phyloP scores from a whole-genome alignment of 768 basidiomycete species.

The Dendrothele bispora region DNA sequence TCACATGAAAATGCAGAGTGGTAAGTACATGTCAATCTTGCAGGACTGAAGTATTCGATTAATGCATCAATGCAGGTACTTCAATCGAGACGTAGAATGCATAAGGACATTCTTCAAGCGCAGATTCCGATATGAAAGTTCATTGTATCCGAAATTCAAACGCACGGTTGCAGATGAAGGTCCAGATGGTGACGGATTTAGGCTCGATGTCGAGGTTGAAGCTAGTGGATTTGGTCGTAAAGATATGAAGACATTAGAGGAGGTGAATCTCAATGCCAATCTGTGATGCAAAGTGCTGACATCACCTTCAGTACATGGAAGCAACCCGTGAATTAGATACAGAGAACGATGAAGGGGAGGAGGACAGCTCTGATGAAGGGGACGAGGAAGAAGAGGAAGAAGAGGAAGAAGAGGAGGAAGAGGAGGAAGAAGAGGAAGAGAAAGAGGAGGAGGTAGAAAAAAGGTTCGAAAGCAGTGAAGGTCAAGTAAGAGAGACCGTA shows the following conservation, averaged over 20 bases:
- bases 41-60: slow-evolving; percentile 11
- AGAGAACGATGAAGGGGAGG: slow-evolving; percentile 1
- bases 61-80: slow-evolving; percentile 69
- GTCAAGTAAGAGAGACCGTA: slow-evolving; percentile 13
- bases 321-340: too few relatives aligned
- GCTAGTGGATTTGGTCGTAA: slow-evolving; percentile 92
- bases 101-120: slow-evolving; percentile 90
- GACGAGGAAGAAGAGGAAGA: slow-evolving; percentile 27
- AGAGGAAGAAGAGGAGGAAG: slow-evolving; percentile 36
- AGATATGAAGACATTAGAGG: slow-evolving; percentile 79
- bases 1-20: slow-evolving; percentile 97
- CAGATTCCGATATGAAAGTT: slow-evolving; percentile 90
- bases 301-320: slow-evolving; percentile 63
- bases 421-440: slow-evolving; percentile 37
- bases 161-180: slow-evolving; percentile 50
- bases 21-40: slow-evolving; percentile 40
- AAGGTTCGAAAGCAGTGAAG: slow-evolving; percentile 29
- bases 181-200: slow-evolving; percentile 55
- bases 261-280: slow-evolving; percentile 49
- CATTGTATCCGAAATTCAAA: slow-evolving; percentile 83
- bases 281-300: slow-evolving; percentile 16
- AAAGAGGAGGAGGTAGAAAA: slow-evolving; percentile 31
- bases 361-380: slow-evolving; percentile 31
- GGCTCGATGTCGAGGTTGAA: slow-evolving; percentile 86
- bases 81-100: slow-evolving; percentile 97